These are phyloP conservation scores for Tricholoma hemisulphureum DNA, from an alignment of 768 basidiomycete genomes.

Conservation along the genomic window DNA sequence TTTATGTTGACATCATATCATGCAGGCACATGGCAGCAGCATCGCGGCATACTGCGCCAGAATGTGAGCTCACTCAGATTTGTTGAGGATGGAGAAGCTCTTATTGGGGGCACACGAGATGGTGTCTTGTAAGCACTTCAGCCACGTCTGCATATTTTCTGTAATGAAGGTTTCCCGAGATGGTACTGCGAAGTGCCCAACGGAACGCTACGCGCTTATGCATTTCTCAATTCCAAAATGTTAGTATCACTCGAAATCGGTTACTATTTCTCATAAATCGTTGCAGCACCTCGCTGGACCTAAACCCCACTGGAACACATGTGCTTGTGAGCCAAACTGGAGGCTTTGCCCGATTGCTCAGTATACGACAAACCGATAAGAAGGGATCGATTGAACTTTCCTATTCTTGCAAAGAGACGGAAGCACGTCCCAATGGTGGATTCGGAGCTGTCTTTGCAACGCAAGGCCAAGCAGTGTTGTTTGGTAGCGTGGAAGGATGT, in stretches of 20 bases:
- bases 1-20: conserved; percentile 2
- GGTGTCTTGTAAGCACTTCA: conserved; percentile 55
- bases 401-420: conserved; percentile 45
- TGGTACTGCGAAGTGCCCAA: conserved; percentile 72
- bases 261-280: neutral
- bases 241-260: conserved; percentile 28
- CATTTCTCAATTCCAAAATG: conserved; percentile 61
- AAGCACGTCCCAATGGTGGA: conserved; percentile 27
- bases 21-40: conserved; percentile 60
- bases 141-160: neutral
- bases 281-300: conserved; percentile 51
- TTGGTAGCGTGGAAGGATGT: conserved; percentile 53
- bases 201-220: conserved; percentile 59
- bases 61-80: conserved; percentile 66
- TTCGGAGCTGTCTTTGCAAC: conserved; percentile 57
- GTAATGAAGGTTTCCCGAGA: conserved; percentile 31
- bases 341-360: conserved; percentile 51
- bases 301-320: conserved; percentile 47
- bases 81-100: conserved; percentile 58
- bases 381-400: conserved; percentile 54
- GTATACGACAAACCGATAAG: conserved; percentile 46
- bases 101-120: conserved; percentile 69
- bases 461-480: conserved; percentile 52
- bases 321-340: conserved; percentile 53
- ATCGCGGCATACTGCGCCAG: conserved; percentile 61